These are phyloP conservation scores for Rehmannia glutinosa DNA, from an alignment of 257 asterid species.

Conservation along the genomic window DNA sequence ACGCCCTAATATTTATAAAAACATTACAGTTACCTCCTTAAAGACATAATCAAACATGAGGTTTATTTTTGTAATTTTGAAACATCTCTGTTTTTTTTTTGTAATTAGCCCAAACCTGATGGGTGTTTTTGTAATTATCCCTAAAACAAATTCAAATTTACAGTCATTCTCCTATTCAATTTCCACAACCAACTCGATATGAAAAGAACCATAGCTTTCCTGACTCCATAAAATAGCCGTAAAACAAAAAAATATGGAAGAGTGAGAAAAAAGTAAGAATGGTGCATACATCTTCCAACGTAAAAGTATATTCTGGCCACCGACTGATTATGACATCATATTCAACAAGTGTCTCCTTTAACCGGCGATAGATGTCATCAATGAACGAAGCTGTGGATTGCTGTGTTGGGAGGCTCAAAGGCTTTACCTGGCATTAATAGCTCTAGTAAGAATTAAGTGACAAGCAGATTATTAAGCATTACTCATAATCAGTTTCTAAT, in stretches of 20 bases:
- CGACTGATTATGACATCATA: slow-evolving; percentile 78
- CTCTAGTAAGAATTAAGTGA: slow-evolving; percentile 11
- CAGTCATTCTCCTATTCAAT: background rate
- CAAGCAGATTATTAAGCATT: background rate
- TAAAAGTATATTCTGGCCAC: slow-evolving; percentile 89
- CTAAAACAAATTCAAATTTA: too few relatives aligned
- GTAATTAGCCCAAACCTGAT: too few relatives aligned
- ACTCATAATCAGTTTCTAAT: background rate
- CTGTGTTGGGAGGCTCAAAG: slow-evolving; percentile 44
- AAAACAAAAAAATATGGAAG: background rate
- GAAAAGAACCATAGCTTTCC: background rate
- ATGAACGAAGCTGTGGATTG: slow-evolving; percentile 62
- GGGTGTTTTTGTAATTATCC: background rate
- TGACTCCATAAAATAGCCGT: background rate
- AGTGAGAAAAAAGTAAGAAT: background rate
- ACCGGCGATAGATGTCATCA: slow-evolving; percentile 62
- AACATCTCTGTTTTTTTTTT: too few relatives aligned
- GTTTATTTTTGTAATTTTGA: too few relatives aligned
- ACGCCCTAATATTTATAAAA: too few relatives aligned
- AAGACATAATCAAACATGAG: too few relatives aligned
- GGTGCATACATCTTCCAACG: slow-evolving; percentile 64
- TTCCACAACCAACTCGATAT: background rate
- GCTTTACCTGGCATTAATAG: slow-evolving; percentile 50
- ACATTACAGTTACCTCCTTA: too few relatives aligned
- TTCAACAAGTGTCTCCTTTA: slow-evolving; percentile 73